These are phyloP conservation scores for Glonium stellatum DNA, from an alignment of 495 filamentous ascomycete species.

Conservation along the genomic window DNA sequence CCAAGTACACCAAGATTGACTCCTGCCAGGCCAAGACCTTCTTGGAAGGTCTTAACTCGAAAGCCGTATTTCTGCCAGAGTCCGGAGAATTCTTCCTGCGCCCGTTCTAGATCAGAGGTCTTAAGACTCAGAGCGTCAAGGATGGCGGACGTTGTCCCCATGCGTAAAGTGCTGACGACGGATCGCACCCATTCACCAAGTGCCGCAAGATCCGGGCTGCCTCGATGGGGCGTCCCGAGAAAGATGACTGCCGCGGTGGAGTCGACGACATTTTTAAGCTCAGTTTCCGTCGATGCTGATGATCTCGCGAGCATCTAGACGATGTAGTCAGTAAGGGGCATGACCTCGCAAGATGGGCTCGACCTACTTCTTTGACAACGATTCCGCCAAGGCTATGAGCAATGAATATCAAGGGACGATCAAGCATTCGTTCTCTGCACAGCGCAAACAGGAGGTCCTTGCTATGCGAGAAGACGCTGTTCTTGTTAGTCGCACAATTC, in stretches of 20 bases:
- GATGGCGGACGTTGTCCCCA: not conserved
- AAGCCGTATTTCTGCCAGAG: not conserved
- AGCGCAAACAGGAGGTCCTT: not conserved
- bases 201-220: not conserved
- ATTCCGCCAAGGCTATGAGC: slow-evolving; percentile 2
- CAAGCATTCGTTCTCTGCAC: not conserved
- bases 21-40: not conserved
- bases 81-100: not conserved
- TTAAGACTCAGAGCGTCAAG: not conserved
- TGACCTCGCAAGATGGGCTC: too few relatives aligned
- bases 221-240: slow-evolving; percentile 5
- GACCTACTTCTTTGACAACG: slow-evolving; percentile 8
- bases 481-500: not conserved
- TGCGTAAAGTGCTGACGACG: not conserved
- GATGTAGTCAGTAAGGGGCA: too few relatives aligned
- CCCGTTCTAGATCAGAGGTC: not conserved
- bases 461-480: not conserved
- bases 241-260: slow-evolving; percentile 1
- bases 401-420: not conserved
- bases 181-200: not conserved
- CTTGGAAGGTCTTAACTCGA: slow-evolving; percentile 3
- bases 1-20: not conserved
- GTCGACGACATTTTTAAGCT: not conserved
- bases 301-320: too few relatives aligned
- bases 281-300: not conserved